phyloP scores from a whole-genome alignment of 805 yeast genomes.

The Candida sphagnicola region DNA sequence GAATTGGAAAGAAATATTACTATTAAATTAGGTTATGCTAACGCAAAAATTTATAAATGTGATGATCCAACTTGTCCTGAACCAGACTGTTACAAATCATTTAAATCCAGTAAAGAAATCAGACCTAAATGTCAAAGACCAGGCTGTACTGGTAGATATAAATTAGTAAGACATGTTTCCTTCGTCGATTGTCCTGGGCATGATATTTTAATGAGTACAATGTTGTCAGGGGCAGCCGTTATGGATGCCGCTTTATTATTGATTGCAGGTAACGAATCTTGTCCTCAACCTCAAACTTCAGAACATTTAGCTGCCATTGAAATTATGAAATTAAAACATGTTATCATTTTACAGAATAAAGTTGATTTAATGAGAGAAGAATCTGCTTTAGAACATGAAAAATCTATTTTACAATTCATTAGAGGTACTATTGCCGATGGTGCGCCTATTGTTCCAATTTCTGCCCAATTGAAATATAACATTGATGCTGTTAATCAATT shows the following conservation, averaged over 20 bases:
- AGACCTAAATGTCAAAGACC: conserved; percentile 86
- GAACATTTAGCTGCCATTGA: conserved; percentile 99
- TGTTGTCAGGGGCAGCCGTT: conserved; percentile 99
- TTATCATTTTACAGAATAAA: conserved; percentile 93
- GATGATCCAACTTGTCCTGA: conserved; percentile 81
- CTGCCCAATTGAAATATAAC: conserved; percentile 97
- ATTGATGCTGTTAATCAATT: conserved; percentile 98
- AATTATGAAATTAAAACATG: conserved; percentile 97
- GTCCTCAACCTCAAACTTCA: conserved; percentile 99
- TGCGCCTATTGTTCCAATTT: conserved; percentile 97
- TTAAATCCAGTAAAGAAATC: conserved; percentile 91
- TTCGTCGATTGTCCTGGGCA: conserved; percentile 99
- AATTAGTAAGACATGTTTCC: conserved; percentile 91
- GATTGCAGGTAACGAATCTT: conserved; percentile 97
- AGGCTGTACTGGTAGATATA: conserved; percentile 87
- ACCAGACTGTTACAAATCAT: conserved; percentile 93
- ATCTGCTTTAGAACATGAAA: conserved; percentile 91
- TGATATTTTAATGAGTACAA: conserved; percentile 99
- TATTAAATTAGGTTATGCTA: conserved; percentile 97
- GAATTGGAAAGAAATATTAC: conserved; percentile 99
- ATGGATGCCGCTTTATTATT: conserved; percentile 98
- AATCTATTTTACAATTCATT: conserved; percentile 86
- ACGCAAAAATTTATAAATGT: conserved; percentile 96
- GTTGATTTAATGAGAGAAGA: conserved; percentile 99
- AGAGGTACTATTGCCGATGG: conserved; percentile 99